These are phyloP conservation scores for Aspergillus taichungensis DNA, from an alignment of 495 filamentous ascomycete species.

Conservation along the genomic window DNA sequence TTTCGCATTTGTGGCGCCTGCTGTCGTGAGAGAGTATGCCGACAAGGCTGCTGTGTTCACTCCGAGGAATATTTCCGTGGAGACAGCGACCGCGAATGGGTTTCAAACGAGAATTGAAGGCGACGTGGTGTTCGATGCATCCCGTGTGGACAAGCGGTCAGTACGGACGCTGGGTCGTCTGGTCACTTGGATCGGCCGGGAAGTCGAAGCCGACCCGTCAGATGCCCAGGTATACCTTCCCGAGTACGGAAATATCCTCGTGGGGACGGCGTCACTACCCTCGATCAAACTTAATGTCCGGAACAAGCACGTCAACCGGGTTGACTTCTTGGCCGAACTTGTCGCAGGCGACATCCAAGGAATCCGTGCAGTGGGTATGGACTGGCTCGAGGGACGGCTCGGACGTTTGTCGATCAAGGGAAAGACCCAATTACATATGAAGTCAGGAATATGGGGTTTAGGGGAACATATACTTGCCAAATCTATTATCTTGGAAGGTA, in stretches of 20 bases:
- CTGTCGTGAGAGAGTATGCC: slow-evolving; percentile 73
- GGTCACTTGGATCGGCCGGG: slow-evolving; percentile 71
- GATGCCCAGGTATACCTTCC: slow-evolving; percentile 72
- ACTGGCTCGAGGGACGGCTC: slow-evolving; percentile 77
- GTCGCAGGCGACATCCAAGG: slow-evolving; percentile 67
- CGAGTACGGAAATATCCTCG: slow-evolving; percentile 66
- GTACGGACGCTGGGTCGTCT: slow-evolving; percentile 67
- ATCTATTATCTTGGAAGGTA: slow-evolving; percentile 71
- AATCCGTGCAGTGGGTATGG: slow-evolving; percentile 70
- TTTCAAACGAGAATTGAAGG: slow-evolving; percentile 71
- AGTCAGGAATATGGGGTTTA: slow-evolving; percentile 67
- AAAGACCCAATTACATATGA: slow-evolving; percentile 58
- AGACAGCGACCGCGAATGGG: slow-evolving; percentile 69
- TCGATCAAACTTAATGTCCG: slow-evolving; percentile 62
- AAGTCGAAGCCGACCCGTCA: slow-evolving; percentile 60
- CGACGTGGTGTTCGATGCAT: slow-evolving; percentile 68
- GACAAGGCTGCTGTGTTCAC: slow-evolving; percentile 73
- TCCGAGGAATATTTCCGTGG: slow-evolving; percentile 71
- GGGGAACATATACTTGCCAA: slow-evolving; percentile 65
- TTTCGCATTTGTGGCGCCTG: slow-evolving; percentile 71
- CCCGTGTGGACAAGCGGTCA: slow-evolving; percentile 56
- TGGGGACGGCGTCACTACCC: slow-evolving; percentile 70
- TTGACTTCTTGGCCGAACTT: slow-evolving; percentile 73
- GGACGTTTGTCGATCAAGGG: slow-evolving; percentile 58
- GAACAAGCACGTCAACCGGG: slow-evolving; percentile 62